Evolutionary conservation across 768 basidiomycete species (phyloP).

Genomic region (Coprinopsis strossmayeri): DNA sequence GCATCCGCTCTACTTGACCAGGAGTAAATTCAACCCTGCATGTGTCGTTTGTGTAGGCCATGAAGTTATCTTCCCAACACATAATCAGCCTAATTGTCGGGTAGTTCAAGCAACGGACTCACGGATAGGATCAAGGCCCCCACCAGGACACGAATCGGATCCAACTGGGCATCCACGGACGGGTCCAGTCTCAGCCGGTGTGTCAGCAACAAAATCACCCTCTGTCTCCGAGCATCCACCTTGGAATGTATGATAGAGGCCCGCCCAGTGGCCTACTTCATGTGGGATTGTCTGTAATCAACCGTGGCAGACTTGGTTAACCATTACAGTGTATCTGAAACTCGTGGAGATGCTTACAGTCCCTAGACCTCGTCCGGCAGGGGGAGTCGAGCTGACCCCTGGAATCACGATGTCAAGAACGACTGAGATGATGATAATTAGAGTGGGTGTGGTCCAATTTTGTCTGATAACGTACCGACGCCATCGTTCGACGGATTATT

Average conservation of each 20-base stretch:
- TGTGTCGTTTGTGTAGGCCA: too few species aligned
- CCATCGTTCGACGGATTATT: slow-evolving; percentile 25
- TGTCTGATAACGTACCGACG: slow-evolving; percentile 27
- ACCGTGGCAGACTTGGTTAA: not conserved
- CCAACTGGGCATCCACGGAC: slow-evolving; percentile 28
- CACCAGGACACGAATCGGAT: slow-evolving; percentile 25
- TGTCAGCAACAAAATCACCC: slow-evolving; percentile 33
- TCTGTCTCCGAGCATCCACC: slow-evolving; percentile 23
- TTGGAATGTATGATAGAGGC: slow-evolving; percentile 32
- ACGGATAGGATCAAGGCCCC: slow-evolving; percentile 32
- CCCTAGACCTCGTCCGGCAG: slow-evolving; percentile 18
- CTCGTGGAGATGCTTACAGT: not conserved
- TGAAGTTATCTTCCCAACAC: too few species aligned
- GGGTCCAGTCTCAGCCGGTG: slow-evolving; percentile 27
- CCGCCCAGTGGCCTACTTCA: slow-evolving; percentile 33
- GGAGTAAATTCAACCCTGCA: too few species aligned
- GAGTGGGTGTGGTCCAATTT: too few species aligned
- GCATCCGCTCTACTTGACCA: too few species aligned
- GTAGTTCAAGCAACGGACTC: too few species aligned
- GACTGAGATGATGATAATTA: too few species aligned
- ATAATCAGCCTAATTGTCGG: too few species aligned
- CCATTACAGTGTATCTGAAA: not conserved
- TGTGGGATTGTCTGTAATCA: slow-evolving; percentile 25
- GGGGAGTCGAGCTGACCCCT: too few species aligned
- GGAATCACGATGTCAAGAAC: too few species aligned